phyloP scores from a whole-genome alignment of 495 filamentous ascomycete genomes.

The Podospora tetraspora region DNA sequence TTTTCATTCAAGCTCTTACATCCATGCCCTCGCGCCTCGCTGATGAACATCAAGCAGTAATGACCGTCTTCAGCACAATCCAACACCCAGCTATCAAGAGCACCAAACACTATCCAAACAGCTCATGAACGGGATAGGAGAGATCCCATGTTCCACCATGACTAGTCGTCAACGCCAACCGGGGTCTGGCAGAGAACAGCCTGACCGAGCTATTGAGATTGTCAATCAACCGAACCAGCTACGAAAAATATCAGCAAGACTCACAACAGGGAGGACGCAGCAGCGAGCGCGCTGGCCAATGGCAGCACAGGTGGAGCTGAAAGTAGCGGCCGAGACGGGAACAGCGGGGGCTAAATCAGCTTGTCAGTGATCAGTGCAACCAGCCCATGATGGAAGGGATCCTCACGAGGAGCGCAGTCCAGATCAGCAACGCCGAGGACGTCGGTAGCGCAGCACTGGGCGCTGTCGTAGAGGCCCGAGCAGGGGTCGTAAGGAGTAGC shows the following conservation, averaged over 20 bases:
- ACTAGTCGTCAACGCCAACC: not conserved
- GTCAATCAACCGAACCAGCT: not conserved
- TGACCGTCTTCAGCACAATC: not conserved
- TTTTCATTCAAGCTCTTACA: not conserved
- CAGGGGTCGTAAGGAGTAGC: slow-evolving; percentile 28
- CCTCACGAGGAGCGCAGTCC: slow-evolving; percentile 36
- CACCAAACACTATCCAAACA: not conserved
- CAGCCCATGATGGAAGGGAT: not conserved
- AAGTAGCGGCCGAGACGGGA: slow-evolving; percentile 27
- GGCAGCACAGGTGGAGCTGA: slow-evolving; percentile 32
- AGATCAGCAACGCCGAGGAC: slow-evolving; percentile 40
- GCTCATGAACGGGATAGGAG: not conserved
- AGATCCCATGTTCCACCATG: not conserved
- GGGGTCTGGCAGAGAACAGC: slow-evolving; percentile 5
- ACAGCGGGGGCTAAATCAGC: slow-evolving; percentile 20
- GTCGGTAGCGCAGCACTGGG: slow-evolving; percentile 42
- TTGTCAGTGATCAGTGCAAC: slow-evolving; percentile 9
- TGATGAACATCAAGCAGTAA: not conserved
- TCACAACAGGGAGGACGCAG: slow-evolving; percentile 36
- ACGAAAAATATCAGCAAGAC: not conserved
- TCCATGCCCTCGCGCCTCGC: not conserved
- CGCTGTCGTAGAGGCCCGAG: slow-evolving; percentile 36
- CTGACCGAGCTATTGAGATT: slow-evolving; percentile 5
- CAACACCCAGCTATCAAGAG: not conserved
- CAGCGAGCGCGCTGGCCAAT: slow-evolving; percentile 43